These are phyloP conservation scores for Ophiocordyceps camponoti-rufipedis DNA, from an alignment of 2,329 filamentous ascomycete species.

Conservation along the genomic window DNA sequence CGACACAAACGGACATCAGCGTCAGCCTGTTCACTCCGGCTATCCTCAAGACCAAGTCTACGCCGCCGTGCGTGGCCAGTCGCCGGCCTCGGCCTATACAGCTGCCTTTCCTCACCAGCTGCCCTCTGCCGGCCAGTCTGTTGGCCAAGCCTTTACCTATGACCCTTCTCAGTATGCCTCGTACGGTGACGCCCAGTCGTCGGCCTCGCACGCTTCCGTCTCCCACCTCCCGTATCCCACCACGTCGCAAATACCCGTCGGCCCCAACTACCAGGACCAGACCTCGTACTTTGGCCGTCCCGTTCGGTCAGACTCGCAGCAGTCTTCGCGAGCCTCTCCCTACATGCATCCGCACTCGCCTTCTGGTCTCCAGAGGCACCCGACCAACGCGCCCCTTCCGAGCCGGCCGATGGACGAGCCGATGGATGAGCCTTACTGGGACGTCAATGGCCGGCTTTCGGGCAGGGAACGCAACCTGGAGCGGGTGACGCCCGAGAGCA, in stretches of 20 bases:
- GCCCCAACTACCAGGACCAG: conserved; percentile 31
- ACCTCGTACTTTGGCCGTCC: conserved; percentile 24
- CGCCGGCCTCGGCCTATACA: conserved; percentile 17
- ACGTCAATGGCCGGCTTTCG: conserved; percentile 14
- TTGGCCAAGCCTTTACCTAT: conserved; percentile 14
- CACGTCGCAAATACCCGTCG: conserved; percentile 32
- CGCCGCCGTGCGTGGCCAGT: conserved; percentile 18
- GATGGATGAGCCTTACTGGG: conserved; percentile 21
- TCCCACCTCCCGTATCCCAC: conserved; percentile 30
- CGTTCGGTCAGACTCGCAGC: conserved; percentile 30
- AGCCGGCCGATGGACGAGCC: conserved; percentile 29
- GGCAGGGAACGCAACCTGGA: conserved; percentile 16
- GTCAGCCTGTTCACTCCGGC: conserved; percentile 31
- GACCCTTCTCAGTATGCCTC: conserved; percentile 17
- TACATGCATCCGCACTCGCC: conserved; percentile 21
- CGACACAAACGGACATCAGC: conserved; percentile 25
- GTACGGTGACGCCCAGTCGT: conserved; percentile 4
- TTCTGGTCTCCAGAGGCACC: conserved; percentile 33
- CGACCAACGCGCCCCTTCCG: conserved; percentile 41
- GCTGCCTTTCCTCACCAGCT: conserved; percentile 5
- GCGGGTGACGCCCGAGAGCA: conserved; percentile 27
- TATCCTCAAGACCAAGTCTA: conserved; percentile 27
- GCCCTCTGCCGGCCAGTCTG: conserved; percentile 11
- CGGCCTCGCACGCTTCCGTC: conserved; percentile 15
- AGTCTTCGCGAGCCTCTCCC: conserved; percentile 28